Evolutionary conservation across 345 rosid genomes (phyloP), one percentile per base, ranked within the genome.

Genomic region (Moricandia moricandioides): DNA sequence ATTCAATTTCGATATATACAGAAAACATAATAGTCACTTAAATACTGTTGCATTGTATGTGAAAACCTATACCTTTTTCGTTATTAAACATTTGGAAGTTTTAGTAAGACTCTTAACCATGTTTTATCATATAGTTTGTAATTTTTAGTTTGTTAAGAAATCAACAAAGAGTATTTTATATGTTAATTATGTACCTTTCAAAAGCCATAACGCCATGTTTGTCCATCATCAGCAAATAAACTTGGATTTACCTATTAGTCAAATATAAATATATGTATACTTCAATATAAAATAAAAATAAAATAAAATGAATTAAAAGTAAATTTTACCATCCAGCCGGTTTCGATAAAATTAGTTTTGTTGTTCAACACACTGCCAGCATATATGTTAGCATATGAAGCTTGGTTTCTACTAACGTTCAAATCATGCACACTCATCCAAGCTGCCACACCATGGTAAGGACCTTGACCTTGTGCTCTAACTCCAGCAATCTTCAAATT

Each of bases 261-360:
- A 60, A 43, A 71, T 21, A 40, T 35, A 17, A 9, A 54, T 18
- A 3, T 7, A 7, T 51, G 16, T 24, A 13, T 58, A 12, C 6
- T 5, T 0, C 2, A 21, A 11, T 26, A 49, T 9, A 0, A 10
- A 29, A 13, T 7, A 51, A 18, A 66, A 9, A 5, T 35, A 21
- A 35, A 10, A 47, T n/a, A 51, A 18, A 51, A 6, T 1, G 31
- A 16, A 35, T 18, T 6, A 57, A 18, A 18, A 62, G 2, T 62
- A 35, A 1, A 5, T 21, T 14, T 64, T 72, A 74, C 78, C 78
- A 65, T 66, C 71, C 78, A 74, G n/a, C 78, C 72, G 1, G 39
- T 4, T 57, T 74, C 35, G 5, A 74, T 57, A 43, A 30, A 57
- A n/a, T 65, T 74, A 45, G 1, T 2, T 12, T 55, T 56, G 13